Evolutionary conservation across 768 basidiomycete genomes (phyloP).

Genomic region (Tulasnella sp.): DNA sequence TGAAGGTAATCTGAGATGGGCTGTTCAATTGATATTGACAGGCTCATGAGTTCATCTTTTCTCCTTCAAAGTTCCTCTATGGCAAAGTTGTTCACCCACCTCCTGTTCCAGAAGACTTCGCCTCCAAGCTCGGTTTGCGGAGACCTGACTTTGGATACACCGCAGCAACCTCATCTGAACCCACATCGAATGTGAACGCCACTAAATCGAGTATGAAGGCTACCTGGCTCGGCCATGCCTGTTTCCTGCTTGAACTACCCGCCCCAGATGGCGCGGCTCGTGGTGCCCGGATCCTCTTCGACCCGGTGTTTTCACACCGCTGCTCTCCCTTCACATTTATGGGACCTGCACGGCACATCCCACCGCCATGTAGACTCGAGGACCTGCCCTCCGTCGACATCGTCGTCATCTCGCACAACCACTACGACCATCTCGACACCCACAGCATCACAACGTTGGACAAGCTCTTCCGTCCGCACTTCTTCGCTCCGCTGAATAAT

Average conservation of each 20-base stretch:
- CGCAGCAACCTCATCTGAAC: neutral
- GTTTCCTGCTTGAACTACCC: slow-evolving; percentile 53
- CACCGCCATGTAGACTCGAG: slow-evolving; percentile 34
- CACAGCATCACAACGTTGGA: slow-evolving; percentile 33
- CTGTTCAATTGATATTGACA: neutral
- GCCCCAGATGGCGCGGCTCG: slow-evolving; percentile 33
- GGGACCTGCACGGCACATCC: slow-evolving; percentile 49
- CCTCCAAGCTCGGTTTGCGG: slow-evolving; percentile 19
- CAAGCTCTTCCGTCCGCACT: slow-evolving; percentile 29
- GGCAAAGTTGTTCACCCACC: neutral
- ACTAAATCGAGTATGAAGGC: slow-evolving; percentile 39
- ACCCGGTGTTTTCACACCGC: slow-evolving; percentile 48
- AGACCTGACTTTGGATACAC: slow-evolving; percentile 27
- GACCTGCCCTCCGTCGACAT: slow-evolving; percentile 42
- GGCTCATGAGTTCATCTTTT: neutral
- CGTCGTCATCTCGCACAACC: slow-evolving; percentile 38
- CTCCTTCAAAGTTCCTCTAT: neutral
- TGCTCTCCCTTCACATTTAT: slow-evolving; percentile 47
- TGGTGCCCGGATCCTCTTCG: slow-evolving; percentile 50
- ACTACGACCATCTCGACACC: slow-evolving; percentile 33
- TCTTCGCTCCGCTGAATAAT: slow-evolving; percentile 42
- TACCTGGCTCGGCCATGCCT: slow-evolving; percentile 57
- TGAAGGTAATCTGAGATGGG: neutral
- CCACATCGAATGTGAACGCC: neutral
- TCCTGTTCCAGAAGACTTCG: slow-evolving; percentile 17